Evolutionary conservation across 2,329 filamentous ascomycete species (phyloP), one percentile per base, ranked within the genome.

Genomic region (Ophiocordyceps polyrhachis-furcata): DNA sequence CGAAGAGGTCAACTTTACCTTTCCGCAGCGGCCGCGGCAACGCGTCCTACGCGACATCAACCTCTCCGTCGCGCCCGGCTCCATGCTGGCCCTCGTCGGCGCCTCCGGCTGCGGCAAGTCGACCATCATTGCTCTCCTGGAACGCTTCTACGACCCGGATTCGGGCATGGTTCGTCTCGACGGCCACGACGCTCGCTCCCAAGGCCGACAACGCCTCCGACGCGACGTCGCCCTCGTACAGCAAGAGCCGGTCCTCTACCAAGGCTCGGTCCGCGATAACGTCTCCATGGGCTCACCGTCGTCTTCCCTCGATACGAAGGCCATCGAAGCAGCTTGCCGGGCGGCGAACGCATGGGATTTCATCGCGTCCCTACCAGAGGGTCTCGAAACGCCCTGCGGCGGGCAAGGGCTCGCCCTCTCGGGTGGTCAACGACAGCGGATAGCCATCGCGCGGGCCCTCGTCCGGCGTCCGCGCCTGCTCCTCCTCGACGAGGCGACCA

Each of bases 401-500:
- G 73, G 79, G 51, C 72, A 74, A 43, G 81, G 81, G 0, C 72
- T 79, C 17, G 77, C 80, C 47, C 63, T 87, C 1, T 83, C 78
- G 1, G 82, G 82, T 21, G 82, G 82, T 1, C 81, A 87, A 56
- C 67, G 80, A 8, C 81, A 86, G 56, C 74, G 79, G 20, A 71
- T 84, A 31, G 79, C 81, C 9, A 86, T 87, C 49, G 82, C 81
- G 0, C 68, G 82, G 8, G 78, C 78, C 12, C 76, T 86, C 25
- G 68, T 86, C 44, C 74, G 79, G 41, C 65, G 76, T 43, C 81
- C 81, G 0, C 63, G 66, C 0, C 73, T 87, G 2, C 61, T 87
- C 3, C 71, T 87, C 6, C 64, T 87, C 0, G 82, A 87, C 52
- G 82, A 87, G 59, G 82, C 82, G 1, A 87, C 82, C 0, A 65